Evolutionary conservation across 345 rosid genomes (phyloP).

Genomic region (Reutealis trisperma): DNA sequence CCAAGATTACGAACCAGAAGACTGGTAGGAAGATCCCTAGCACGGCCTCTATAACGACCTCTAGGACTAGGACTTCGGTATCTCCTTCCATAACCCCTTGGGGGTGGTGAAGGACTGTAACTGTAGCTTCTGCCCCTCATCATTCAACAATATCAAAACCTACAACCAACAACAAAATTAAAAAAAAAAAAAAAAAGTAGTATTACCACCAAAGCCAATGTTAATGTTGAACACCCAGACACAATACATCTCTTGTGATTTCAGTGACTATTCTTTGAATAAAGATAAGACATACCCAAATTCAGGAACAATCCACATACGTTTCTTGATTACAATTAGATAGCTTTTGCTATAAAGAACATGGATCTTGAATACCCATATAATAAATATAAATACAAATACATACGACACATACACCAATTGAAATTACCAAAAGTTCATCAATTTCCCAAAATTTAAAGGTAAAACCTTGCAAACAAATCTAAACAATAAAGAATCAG

Average conservation of each 20-base stretch:
- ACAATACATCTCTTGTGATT: too few species aligned
- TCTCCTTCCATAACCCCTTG: conserved; percentile 66
- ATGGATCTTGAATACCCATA: neutral
- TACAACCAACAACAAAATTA: neutral
- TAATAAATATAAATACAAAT: neutral
- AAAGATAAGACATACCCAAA: too few species aligned
- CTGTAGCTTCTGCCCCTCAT: conserved; percentile 81
- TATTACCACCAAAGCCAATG: neutral
- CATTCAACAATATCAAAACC: conserved; percentile 15
- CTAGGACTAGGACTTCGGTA: conserved; percentile 69
- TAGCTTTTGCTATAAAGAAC: neutral
- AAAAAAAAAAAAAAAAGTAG: too few species aligned
- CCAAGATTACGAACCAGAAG: conserved; percentile 88
- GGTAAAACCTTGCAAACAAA: neutral
- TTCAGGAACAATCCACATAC: too few species aligned
- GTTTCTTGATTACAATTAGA: too few species aligned
- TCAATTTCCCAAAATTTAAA: neutral
- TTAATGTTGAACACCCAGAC: too few species aligned
- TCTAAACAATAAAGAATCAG: neutral
- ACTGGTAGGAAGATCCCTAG: conserved; percentile 76
- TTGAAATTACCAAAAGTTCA: neutral
- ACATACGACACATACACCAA: neutral
- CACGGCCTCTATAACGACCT: conserved; percentile 49
- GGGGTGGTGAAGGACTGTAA: conserved; percentile 89
- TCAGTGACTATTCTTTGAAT: too few species aligned